Percentiles rank a stretch among this genome's conserved stretches.
phyloP scores from a whole-genome alignment of 2,329 filamentous ascomycete genomes.

The Westerdykella ornata region DNA sequence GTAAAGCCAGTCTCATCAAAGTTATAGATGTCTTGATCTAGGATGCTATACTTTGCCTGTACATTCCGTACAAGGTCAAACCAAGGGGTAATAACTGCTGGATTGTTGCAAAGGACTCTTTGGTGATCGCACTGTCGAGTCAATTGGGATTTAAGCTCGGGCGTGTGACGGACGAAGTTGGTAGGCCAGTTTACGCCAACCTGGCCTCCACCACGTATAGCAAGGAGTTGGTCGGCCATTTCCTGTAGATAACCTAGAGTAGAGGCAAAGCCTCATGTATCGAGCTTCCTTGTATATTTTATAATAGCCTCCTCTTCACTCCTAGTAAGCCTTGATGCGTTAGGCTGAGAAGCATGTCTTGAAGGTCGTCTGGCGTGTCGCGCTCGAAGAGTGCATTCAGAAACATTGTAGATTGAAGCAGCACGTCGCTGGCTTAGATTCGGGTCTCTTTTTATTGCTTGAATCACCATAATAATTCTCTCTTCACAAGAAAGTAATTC shows the following conservation, averaged over 20 bases:
- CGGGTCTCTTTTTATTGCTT: too few species aligned
- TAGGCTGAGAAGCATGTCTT: too few species aligned
- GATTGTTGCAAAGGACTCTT: constrained; percentile 8
- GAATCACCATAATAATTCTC: too few species aligned
- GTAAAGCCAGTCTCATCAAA: constrained; percentile 11
- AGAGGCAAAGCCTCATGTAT: too few species aligned
- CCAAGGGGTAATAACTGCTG: constrained; percentile 7
- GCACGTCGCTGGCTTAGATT: too few species aligned
- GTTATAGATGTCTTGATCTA: constrained; percentile 10
- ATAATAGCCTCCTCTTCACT: too few species aligned
- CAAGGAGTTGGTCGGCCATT: constrained; percentile 11
- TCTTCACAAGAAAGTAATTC: too few species aligned
- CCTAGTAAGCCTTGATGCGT: too few species aligned
- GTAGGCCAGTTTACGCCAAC: constrained; percentile 8
- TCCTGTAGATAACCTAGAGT: constrained; percentile 3
- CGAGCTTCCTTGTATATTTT: too few species aligned
- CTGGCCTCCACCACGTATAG: constrained; percentile 2
- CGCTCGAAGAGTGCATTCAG: too few species aligned
- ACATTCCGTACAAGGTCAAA: constrained; percentile 10
- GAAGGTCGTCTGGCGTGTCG: too few species aligned
- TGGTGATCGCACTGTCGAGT: constrained; percentile 6
- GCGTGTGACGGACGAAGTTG: constrained; percentile 5
- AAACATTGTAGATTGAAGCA: too few species aligned
- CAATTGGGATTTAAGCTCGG: constrained; percentile 4
- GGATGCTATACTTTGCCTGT: constrained; percentile 9